A percentile compares a stretch with the other conserved stretches of the same genome.
phyloP scores from a whole-genome alignment of 2,329 filamentous ascomycete genomes.

The Cyphellophora attinorum region DNA sequence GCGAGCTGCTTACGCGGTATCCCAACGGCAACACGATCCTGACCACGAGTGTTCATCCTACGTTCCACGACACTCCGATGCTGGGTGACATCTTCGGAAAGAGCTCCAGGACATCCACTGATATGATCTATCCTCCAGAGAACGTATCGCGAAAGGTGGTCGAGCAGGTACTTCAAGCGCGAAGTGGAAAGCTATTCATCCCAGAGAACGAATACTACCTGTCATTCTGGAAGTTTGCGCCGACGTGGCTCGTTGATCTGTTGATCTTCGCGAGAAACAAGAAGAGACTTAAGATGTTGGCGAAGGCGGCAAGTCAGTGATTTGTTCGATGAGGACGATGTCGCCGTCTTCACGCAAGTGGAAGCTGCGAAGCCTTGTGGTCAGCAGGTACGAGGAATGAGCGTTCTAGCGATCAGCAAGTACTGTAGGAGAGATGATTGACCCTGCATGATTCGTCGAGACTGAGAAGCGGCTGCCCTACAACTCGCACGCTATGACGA shows the following conservation, averaged over 20 bases:
- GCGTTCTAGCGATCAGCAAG: too few relatives aligned
- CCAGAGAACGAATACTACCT: constrained; percentile 26
- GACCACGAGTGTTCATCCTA: constrained; percentile 6
- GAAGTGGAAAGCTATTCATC: constrained; percentile 47
- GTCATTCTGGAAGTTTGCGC: neutral
- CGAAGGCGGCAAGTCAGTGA: too few relatives aligned
- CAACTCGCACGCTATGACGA: too few relatives aligned
- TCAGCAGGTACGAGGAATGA: too few relatives aligned
- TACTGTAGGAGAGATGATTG: too few relatives aligned
- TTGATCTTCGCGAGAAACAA: too few relatives aligned
- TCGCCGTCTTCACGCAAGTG: too few relatives aligned
- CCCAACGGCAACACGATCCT: constrained; percentile 2
- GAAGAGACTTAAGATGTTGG: too few relatives aligned
- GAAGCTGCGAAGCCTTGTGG: too few relatives aligned
- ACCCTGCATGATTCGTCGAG: too few relatives aligned
- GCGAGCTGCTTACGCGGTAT: constrained; percentile 51
- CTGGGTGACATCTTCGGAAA: constrained; percentile 40
- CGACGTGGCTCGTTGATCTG: neutral
- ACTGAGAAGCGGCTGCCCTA: too few relatives aligned
- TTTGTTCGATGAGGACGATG: too few relatives aligned
- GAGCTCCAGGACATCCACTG: constrained; percentile 46
- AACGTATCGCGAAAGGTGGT: constrained; percentile 56
- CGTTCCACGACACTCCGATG: constrained; percentile 4
- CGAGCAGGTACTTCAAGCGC: constrained; percentile 47
- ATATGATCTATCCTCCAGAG: constrained; percentile 2